These are phyloP conservation scores for Rosa lucieae DNA, from an alignment of 306 rosid genomes.

Conservation along the genomic window DNA sequence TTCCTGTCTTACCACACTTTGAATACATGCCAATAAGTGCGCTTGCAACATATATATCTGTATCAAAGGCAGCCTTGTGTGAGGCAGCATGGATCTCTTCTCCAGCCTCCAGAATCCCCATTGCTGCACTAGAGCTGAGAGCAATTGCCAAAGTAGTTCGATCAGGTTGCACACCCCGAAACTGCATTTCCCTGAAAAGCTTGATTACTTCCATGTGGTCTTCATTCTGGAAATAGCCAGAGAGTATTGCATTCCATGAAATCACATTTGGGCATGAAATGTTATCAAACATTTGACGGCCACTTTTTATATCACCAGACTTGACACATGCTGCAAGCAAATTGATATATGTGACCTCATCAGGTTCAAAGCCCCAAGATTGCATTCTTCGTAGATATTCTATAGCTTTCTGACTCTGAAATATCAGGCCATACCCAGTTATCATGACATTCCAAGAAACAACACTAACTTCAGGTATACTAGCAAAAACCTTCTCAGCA, in stretches of 20 bases:
- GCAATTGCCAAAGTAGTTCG: conserved; percentile 62
- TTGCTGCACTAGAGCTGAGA: conserved; percentile 65
- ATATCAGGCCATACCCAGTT: conserved; percentile 60
- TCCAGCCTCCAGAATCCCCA: conserved; percentile 54
- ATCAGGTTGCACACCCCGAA: conserved; percentile 51
- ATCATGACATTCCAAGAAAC: conserved; percentile 88
- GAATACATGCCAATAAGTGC: conserved; percentile 70
- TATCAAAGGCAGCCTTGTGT: conserved; percentile 38
- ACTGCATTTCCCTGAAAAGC: conserved; percentile 70
- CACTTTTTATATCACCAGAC: conserved; percentile 59
- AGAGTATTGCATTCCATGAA: conserved; percentile 83
- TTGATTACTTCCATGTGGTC: conserved; percentile 50
- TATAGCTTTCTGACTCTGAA: conserved; percentile 43
- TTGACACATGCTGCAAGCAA: conserved; percentile 65
- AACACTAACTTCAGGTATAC: conserved; percentile 38
- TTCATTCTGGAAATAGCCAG: conserved; percentile 57
- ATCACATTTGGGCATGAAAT: conserved; percentile 57
- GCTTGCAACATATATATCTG: conserved; percentile 61
- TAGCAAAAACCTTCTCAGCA: conserved; percentile 55
- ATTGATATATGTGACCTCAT: conserved; percentile 68
- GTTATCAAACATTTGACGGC: conserved; percentile 61
- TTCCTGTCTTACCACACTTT: conserved; percentile 62
- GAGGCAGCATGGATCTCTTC: conserved; percentile 67
- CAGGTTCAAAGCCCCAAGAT: conserved; percentile 51
- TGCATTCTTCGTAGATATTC: conserved; percentile 55